These are phyloP conservation scores for Ustilaginoidea virens DNA, from an alignment of 2,329 filamentous ascomycete genomes.

Conservation along the genomic window DNA sequence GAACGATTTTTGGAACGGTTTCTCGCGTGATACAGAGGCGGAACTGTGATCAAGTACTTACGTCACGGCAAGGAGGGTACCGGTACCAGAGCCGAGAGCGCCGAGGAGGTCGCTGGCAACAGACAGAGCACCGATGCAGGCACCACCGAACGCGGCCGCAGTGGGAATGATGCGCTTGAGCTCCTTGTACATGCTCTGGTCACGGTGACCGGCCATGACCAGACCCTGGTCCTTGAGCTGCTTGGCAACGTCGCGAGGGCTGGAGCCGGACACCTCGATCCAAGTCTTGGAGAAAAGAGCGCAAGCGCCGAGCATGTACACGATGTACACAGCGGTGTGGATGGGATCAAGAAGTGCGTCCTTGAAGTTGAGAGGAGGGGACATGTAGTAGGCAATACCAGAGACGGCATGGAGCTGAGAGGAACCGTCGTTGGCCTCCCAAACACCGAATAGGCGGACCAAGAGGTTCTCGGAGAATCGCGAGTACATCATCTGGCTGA, in stretches of 20 bases:
- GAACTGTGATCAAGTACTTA: constrained; percentile 47
- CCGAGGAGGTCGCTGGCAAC: constrained; percentile 92
- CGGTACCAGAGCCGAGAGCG: constrained; percentile 88
- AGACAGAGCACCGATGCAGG: constrained; percentile 94
- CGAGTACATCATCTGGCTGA: constrained; percentile 98
- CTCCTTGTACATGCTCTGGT: constrained; percentile 99
- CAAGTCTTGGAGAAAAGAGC: constrained; percentile 99
- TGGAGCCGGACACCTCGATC: constrained; percentile 98
- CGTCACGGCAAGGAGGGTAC: constrained; percentile 97
- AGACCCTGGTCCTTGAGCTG: constrained; percentile 99
- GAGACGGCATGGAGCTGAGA: constrained; percentile 88
- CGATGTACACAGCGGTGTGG: constrained; percentile 88
- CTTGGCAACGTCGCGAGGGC: constrained; percentile 95
- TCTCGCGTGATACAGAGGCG: too few relatives aligned
- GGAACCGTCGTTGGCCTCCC: constrained; percentile 93
- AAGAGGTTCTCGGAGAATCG: constrained; percentile 98
- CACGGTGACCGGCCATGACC: constrained; percentile 98
- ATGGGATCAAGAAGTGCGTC: constrained; percentile 94
- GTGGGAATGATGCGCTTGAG: constrained; percentile 98
- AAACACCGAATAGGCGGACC: constrained; percentile 92
- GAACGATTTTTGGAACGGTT: too few relatives aligned
- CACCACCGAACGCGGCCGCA: constrained; percentile 93
- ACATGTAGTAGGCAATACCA: constrained; percentile 99
- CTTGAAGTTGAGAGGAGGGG: constrained; percentile 90
- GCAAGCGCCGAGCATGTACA: constrained; percentile 96